Percentiles rank a stretch among this genome's conserved stretches.
phyloP scores from a whole-genome alignment of 352 stramenopile species.

The Pythium coloratum region DNA sequence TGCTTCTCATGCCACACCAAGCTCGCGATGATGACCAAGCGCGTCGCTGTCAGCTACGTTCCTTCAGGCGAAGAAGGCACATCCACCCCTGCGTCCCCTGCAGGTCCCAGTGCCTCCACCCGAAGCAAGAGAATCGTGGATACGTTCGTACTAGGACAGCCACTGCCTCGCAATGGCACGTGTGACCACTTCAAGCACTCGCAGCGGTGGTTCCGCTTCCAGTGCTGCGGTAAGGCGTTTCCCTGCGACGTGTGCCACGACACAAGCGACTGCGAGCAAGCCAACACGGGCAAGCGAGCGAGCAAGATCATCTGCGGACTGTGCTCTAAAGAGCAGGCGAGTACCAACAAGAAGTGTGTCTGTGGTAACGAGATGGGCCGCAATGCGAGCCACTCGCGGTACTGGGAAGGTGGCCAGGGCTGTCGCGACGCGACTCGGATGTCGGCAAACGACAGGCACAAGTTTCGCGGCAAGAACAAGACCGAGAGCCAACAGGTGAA shows the following conservation, averaged over 20 bases:
- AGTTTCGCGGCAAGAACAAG: constrained; percentile 74
- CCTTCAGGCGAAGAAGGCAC: not conserved
- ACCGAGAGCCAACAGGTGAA: constrained; percentile 82
- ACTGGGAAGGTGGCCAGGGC: constrained; percentile 80
- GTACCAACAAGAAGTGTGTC: constrained; percentile 66
- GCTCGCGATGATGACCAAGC: constrained; percentile 67
- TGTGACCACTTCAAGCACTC: constrained; percentile 85
- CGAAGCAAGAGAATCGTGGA: constrained; percentile 48
- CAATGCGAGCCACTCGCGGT: constrained; percentile 42
- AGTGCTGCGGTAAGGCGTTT: constrained; percentile 82
- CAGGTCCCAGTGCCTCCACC: constrained; percentile 11
- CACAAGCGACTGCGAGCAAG: constrained; percentile 61
- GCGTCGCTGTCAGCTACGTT: constrained; percentile 41
- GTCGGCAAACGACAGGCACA: constrained; percentile 68
- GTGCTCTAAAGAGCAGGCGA: constrained; percentile 83
- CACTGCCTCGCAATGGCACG: constrained; percentile 62
- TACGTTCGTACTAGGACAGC: constrained; percentile 65
- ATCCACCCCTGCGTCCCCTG: not conserved
- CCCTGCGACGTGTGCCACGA: constrained; percentile 84
- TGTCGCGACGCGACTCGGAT: constrained; percentile 67
- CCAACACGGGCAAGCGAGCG: constrained; percentile 74
- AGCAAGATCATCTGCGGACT: constrained; percentile 84
- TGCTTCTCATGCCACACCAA: constrained; percentile 83
- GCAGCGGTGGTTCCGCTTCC: constrained; percentile 81
- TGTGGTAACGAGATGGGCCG: constrained; percentile 71